Evolutionary conservation across 495 filamentous ascomycete genomes (phyloP).

Genomic region (Cercophora samala): DNA sequence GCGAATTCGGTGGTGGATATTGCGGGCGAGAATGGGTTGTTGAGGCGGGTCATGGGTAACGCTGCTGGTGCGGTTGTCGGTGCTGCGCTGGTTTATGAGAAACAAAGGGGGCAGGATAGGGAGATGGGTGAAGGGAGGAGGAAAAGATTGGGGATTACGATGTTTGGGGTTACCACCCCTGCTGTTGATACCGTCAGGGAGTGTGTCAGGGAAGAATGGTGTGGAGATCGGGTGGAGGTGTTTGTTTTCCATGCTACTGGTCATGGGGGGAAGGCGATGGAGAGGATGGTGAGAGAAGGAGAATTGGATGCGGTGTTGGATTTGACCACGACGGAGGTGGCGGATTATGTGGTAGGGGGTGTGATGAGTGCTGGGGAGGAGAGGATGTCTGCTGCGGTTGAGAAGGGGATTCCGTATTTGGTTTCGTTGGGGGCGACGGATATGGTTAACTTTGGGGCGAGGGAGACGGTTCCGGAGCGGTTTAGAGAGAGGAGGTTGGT

Average conservation of each 20-base stretch:
- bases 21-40: conserved; percentile 58
- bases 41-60: conserved; percentile 55
- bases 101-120: conserved; percentile 15
- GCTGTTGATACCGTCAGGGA: conserved; percentile 49
- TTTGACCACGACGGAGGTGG: conserved; percentile 66
- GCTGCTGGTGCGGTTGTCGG: conserved; percentile 57
- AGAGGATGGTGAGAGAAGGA: conserved; percentile 53
- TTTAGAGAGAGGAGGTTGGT: conserved; percentile 48
- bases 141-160: conserved; percentile 58
- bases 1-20: conserved; percentile 71
- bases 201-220: conserved; percentile 36
- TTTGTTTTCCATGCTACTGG: conserved; percentile 70
- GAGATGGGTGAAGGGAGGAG: conserved; percentile 22
- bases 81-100: conserved; percentile 51
- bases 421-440: conserved; percentile 63
- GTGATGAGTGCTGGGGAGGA: conserved; percentile 54
- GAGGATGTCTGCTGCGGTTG: conserved; percentile 53
- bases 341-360: conserved; percentile 60
- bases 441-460: conserved; percentile 66
- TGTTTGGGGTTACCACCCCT: conserved; percentile 73
- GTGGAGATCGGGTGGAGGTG: conserved; percentile 44
- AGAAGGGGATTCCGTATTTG: conserved; percentile 56
- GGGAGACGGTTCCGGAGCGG: conserved; percentile 49
- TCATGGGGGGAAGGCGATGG: conserved; percentile 63
- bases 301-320: conserved; percentile 62